A percentile compares a stretch with the other conserved stretches of the same genome.
These are phyloP conservation scores for Hypomontagnella submonticulosa DNA, from an alignment of 495 filamentous ascomycete species.

Conservation along the genomic window DNA sequence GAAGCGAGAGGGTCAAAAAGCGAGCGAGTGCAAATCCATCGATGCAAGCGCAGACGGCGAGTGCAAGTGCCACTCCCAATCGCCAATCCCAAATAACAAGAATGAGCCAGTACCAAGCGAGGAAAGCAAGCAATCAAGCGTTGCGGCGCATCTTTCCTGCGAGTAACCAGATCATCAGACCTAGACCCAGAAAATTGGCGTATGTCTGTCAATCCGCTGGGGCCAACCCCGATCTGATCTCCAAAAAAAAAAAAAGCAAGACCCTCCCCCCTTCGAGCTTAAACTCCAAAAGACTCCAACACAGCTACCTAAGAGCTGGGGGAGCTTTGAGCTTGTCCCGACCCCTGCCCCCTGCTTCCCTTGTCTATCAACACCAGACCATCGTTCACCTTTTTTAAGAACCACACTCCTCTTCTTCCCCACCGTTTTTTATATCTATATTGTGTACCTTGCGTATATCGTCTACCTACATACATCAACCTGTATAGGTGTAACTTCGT, in stretches of 20 bases:
- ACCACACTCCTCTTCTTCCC: slow-evolving; percentile 7
- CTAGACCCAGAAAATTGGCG: slow-evolving; percentile 20
- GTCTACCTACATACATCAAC: slow-evolving; percentile 1
- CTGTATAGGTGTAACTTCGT: too few species aligned
- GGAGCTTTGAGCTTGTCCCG: slow-evolving; percentile 4
- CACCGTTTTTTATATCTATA: not conserved
- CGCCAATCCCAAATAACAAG: too few species aligned
- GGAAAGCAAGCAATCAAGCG: too few species aligned
- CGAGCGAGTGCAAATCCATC: slow-evolving; percentile 24
- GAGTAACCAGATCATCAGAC: too few species aligned
- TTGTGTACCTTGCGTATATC: not conserved
- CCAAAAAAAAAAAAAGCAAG: slow-evolving; percentile 27
- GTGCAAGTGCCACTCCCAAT: not conserved
- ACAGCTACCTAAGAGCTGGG: slow-evolving; percentile 14
- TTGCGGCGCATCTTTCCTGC: too few species aligned
- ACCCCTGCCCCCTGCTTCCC: not conserved
- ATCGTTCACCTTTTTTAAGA: not conserved
- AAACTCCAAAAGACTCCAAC: slow-evolving; percentile 21
- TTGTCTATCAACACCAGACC: not conserved
- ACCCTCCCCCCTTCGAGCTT: slow-evolving; percentile 1
- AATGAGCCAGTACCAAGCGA: too few species aligned
- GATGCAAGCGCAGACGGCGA: too few species aligned
- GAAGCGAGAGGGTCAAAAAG: slow-evolving; percentile 42
- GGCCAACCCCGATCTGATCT: slow-evolving; percentile 1
- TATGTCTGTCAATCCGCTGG: slow-evolving; percentile 11